A percentile compares a stretch with the other conserved stretches of the same genome.
Conservation (phyloP, 106 monocot genomes). For the Phalaenopsis equestris region DNA sequence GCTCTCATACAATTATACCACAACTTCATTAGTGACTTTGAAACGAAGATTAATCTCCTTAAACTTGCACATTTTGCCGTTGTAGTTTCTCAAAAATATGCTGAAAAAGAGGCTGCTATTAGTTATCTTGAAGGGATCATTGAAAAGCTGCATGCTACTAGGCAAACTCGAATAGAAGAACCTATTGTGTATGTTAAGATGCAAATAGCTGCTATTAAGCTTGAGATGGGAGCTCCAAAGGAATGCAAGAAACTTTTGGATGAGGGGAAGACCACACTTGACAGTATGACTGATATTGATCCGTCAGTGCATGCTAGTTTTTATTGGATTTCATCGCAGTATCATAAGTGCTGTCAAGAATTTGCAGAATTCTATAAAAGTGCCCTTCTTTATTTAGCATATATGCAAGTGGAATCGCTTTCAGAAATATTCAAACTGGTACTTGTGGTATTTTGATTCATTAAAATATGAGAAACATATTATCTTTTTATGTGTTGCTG, state of each 20-base stretch:
- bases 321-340: slow-evolving; percentile 94
- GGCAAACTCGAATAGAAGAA: slow-evolving; percentile 55
- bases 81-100: slow-evolving; percentile 75
- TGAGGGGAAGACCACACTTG: slow-evolving; percentile 71
- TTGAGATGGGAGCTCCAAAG: slow-evolving; percentile 69
- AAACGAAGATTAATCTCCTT: slow-evolving; percentile 95
- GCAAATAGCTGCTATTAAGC: slow-evolving; percentile 80
- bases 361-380: slow-evolving; percentile 93
- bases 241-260: slow-evolving; percentile 86
- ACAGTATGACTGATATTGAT: slow-evolving; percentile 90
- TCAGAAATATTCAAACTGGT: slow-evolving; percentile 92
- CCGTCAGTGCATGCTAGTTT: slow-evolving; percentile 90
- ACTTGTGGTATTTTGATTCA: not conserved
- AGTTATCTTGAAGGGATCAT: slow-evolving; percentile 79
- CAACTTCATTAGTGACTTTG: slow-evolving; percentile 93
- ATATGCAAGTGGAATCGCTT: slow-evolving; percentile 84
- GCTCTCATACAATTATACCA: slow-evolving; percentile 88
- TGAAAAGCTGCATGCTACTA: slow-evolving; percentile 69
- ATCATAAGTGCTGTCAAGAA: slow-evolving; percentile 71
- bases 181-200: slow-evolving; percentile 88
- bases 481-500: not conserved
- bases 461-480: not conserved
- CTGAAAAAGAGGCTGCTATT: slow-evolving; percentile 79
- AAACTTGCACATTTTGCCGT: slow-evolving; percentile 92
- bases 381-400: slow-evolving; percentile 92